A percentile compares a stretch with the other conserved stretches of the same genome.
phyloP scores from a whole-genome alignment of 1,139 yeast genomes.

The Zygosaccharomyces sapae region DNA sequence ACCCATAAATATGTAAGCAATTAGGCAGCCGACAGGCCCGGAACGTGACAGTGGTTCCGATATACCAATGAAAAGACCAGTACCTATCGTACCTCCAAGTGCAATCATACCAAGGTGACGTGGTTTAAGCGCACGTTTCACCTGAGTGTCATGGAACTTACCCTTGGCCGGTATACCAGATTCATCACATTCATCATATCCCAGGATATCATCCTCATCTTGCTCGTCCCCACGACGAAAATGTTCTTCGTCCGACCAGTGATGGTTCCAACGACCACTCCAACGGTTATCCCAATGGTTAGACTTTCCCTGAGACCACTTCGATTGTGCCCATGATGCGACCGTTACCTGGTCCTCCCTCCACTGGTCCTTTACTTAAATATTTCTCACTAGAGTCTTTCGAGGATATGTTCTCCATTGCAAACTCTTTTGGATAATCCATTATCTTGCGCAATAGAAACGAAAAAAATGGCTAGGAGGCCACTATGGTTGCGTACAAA shows the following conservation, averaged over 20 bases:
- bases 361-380: neutral
- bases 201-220: neutral
- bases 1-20: constrained; percentile 64
- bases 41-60: constrained; percentile 47
- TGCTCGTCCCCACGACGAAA: neutral
- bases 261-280: constrained; percentile 1
- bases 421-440: neutral
- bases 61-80: constrained; percentile 60
- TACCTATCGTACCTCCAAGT: constrained; percentile 67
- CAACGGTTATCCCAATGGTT: constrained; percentile 4
- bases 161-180: constrained; percentile 27
- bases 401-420: neutral
- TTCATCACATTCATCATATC: constrained; percentile 18
- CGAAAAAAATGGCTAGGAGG: too few species aligned
- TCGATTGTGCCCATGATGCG: neutral
- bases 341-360: constrained; percentile 3
- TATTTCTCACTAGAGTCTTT: constrained; percentile 2
- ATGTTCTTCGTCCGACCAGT: neutral
- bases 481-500: too few species aligned
- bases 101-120: constrained; percentile 66
- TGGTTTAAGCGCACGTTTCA: constrained; percentile 50
- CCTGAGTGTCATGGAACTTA: constrained; percentile 38
- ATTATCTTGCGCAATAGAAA: neutral
- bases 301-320: neutral
- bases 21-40: constrained; percentile 65